phyloP scores from a whole-genome alignment of 495 filamentous ascomycete species.

The Hamigera avellanea region DNA sequence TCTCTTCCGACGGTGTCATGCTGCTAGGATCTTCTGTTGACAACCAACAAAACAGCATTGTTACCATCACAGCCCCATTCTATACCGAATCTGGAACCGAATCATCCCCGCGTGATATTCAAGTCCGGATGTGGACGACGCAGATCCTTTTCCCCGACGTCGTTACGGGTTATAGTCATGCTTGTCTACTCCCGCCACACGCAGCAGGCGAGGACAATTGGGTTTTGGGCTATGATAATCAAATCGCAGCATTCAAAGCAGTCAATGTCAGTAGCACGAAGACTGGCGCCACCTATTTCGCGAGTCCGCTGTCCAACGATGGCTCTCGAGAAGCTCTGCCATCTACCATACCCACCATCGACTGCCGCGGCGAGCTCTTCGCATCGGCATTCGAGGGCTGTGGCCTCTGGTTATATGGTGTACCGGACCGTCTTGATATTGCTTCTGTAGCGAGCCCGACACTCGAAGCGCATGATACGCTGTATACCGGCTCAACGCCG shows the following conservation, averaged over 20 bases:
- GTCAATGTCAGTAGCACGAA: slow-evolving; percentile 62
- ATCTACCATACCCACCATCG: slow-evolving; percentile 56
- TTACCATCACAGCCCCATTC: slow-evolving; percentile 72
- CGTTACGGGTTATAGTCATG: slow-evolving; percentile 64
- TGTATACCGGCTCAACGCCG: slow-evolving; percentile 5
- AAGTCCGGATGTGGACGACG: slow-evolving; percentile 77
- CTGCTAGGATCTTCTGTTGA: slow-evolving; percentile 70
- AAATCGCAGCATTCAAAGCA: slow-evolving; percentile 65
- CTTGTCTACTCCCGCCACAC: slow-evolving; percentile 56
- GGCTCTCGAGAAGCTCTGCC: slow-evolving; percentile 38
- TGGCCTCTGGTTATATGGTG: slow-evolving; percentile 69
- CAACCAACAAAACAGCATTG: slow-evolving; percentile 51
- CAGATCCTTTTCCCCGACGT: slow-evolving; percentile 78
- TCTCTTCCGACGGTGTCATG: slow-evolving; percentile 75
- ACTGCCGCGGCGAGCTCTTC: slow-evolving; percentile 57
- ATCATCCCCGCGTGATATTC: slow-evolving; percentile 45
- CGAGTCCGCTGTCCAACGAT: slow-evolving; percentile 43
- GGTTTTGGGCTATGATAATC: slow-evolving; percentile 69
- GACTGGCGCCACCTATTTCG: slow-evolving; percentile 72
- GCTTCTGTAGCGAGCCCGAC: slow-evolving; percentile 13
- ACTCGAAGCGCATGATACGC: slow-evolving; percentile 1
- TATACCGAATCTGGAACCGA: slow-evolving; percentile 40
- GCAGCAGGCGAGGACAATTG: slow-evolving; percentile 63
- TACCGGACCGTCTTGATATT: slow-evolving; percentile 62
- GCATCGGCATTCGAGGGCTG: slow-evolving; percentile 64